Base-by-base conservation (phyloP, 1,284 basidiomycete genomes). In the Phellinidium pouzarii region DNA sequence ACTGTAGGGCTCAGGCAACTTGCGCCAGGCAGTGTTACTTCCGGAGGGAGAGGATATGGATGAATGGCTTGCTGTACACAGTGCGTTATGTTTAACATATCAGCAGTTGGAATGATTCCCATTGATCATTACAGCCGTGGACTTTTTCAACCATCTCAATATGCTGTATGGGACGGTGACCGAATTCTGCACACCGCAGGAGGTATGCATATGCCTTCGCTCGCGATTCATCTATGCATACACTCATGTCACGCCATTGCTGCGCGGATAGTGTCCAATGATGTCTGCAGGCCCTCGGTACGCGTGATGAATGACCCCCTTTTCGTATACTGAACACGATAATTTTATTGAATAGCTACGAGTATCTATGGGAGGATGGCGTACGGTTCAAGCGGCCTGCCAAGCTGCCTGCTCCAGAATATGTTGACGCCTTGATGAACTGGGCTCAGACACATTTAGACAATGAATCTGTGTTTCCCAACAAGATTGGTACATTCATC, bases 321-420 rank as follows among this genome's bases (percentile, higher is more conserved):
- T 23, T 8, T 44, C 47, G 45, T 4, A 17, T 3, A 8, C 17
- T 27, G 45, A 40, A 26, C 22, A 27, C 40, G 31, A 45, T 23
- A 25, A 17, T 42, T 53, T 14, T 47, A 37, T 17, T 36, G 40
- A 48, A 44, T 65, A 91, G 92, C 61, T 95, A 93, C 67, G 96
- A 99, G 68, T 99, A 98, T 69, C 84, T 97, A 26, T 99, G 96
- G 95, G 95, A 99, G 68, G 96, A 98, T 63, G 92, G 93, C 14
- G 78, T 84, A 50, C 87, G 82, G 59, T 95, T 87, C 77, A 94
- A 90, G 70, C 85, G 84, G 57, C 93, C 93, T n/a, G 93, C 93
- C 3, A 94, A 94, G 65, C 80, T 97, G 20, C 82, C 91, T 3
- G 94, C 94, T 0, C 93, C 94, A 1, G 94, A 96, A 55, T 99